Percentiles rank a stretch among this genome's conserved stretches.
These are phyloP conservation scores for Fraxinus baroniana DNA, from an alignment of 305 asterid species.

Conservation along the genomic window DNA sequence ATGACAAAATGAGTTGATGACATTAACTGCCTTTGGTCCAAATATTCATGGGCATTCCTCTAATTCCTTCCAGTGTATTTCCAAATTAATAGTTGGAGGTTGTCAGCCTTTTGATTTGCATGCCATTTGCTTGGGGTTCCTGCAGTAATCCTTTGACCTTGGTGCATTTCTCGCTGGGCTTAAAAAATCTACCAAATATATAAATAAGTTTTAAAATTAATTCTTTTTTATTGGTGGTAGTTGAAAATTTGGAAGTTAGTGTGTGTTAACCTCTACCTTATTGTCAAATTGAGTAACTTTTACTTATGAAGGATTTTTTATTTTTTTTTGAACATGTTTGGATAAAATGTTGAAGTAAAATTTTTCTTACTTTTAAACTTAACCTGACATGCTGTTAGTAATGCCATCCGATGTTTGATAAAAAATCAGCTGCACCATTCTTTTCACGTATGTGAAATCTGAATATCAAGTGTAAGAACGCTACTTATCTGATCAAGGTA, in stretches of 20 bases:
- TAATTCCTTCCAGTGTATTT: neutral
- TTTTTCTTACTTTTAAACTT: neutral
- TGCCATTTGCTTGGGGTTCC: slow-evolving; percentile 17
- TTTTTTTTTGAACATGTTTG: neutral
- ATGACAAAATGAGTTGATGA: neutral
- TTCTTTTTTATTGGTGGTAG: neutral
- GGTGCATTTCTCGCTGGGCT: neutral
- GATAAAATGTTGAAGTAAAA: neutral
- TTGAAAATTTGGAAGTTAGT: neutral
- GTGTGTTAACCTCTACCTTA: neutral
- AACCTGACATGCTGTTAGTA: neutral
- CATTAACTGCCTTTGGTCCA: slow-evolving; percentile 1
- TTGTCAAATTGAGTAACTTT: neutral
- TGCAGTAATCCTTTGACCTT: slow-evolving; percentile 35
- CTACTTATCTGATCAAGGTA: neutral
- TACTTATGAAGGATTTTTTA: neutral
- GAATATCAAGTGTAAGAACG: neutral
- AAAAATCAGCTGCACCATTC: neutral
- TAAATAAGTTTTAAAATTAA: neutral
- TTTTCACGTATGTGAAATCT: neutral
- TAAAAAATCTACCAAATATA: neutral
- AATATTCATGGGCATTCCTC: neutral
- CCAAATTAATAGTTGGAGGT: neutral
- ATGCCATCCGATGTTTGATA: neutral
- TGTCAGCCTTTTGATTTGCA: neutral